Evolutionary conservation across 305 asterid genomes (phyloP).

Genomic region (Solanum aculeatissimum): DNA sequence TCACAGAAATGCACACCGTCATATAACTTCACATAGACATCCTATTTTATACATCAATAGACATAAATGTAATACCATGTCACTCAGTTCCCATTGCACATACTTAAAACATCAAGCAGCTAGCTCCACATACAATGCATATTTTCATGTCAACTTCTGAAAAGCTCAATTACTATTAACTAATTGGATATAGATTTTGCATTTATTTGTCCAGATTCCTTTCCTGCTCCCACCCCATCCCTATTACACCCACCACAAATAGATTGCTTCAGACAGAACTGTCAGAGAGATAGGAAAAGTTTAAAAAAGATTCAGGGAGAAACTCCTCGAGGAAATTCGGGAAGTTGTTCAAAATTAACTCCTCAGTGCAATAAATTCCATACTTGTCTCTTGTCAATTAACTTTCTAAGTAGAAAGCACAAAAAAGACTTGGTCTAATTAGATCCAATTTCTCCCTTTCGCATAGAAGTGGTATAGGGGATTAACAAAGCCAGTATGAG

Average conservation of each 20-base stretch:
- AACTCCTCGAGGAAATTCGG: neutral
- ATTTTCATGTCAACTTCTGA: neutral
- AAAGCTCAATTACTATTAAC: neutral
- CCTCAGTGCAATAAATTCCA: neutral
- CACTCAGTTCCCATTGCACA: neutral
- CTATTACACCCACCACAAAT: neutral
- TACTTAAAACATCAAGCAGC: neutral
- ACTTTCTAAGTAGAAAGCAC: neutral
- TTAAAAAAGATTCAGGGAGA: neutral
- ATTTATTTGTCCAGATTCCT: neutral
- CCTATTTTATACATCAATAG: neutral
- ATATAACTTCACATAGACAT: neutral
- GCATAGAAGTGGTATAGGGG: neutral
- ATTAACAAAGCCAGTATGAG: neutral
- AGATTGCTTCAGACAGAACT: neutral
- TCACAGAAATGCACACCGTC: neutral
- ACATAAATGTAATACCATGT: neutral
- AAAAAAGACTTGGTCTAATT: neutral
- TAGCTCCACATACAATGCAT: neutral
- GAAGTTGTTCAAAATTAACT: neutral
- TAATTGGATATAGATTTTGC: neutral
- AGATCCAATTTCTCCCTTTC: neutral
- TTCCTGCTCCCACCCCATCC: neutral
- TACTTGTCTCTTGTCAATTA: neutral
- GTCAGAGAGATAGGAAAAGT: neutral